phyloP scores from a whole-genome alignment of 345 rosid species.

The Boechera divaricarpa region DNA sequence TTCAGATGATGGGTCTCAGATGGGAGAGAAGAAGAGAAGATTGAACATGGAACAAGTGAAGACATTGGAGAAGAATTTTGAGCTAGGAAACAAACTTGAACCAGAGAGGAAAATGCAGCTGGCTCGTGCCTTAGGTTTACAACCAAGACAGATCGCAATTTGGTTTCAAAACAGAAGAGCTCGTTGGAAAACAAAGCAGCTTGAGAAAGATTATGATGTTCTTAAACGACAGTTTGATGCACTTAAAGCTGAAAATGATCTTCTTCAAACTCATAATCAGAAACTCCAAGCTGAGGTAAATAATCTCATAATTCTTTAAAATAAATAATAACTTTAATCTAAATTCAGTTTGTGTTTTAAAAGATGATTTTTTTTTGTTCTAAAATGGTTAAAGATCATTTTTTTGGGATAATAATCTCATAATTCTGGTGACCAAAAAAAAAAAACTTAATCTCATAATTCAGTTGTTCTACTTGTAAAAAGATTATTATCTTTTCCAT shows the following conservation, averaged over 20 bases:
- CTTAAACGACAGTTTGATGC: constrained; percentile 83
- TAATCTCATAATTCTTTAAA: constrained; percentile 3
- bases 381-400: constrained; percentile 1
- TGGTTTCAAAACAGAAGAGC: constrained; percentile 99
- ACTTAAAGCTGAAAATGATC: constrained; percentile 77
- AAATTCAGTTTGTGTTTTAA: neutral
- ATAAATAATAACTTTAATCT: neutral
- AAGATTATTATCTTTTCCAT: neutral
- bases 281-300: constrained; percentile 84
- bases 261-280: constrained; percentile 86
- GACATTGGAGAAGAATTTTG: constrained; percentile 93
- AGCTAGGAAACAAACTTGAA: constrained; percentile 96
- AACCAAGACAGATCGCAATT: constrained; percentile 95
- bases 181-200: constrained; percentile 95
- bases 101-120: constrained; percentile 98
- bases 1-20: constrained; percentile 93
- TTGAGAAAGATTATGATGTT: constrained; percentile 91
- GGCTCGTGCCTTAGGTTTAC: constrained; percentile 91
- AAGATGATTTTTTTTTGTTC: neutral
- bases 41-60: constrained; percentile 91
- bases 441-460: neutral
- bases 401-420: neutral
- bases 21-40: constrained; percentile 96
- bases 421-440: neutral
- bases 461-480: neutral